These are phyloP conservation scores for Leishmania turanica DNA, from an alignment of 208 protist species.

Conservation along the genomic window DNA sequence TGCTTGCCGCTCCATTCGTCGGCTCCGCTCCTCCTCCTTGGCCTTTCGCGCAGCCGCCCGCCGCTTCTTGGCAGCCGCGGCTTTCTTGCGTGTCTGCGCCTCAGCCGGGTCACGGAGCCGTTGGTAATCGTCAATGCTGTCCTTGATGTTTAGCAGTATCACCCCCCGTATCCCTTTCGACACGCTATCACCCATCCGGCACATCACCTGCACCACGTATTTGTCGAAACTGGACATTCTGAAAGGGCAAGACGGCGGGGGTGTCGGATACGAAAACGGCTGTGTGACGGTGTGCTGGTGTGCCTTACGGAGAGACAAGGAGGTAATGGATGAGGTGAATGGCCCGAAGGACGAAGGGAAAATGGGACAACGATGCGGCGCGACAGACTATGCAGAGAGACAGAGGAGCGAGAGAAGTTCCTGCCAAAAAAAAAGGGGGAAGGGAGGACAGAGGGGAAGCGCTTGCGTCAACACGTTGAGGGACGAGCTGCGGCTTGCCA, in stretches of 20 bases:
- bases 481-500: not conserved
- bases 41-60: conserved; percentile 6
- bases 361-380: not conserved
- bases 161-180: conserved; percentile 36
- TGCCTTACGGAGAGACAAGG: not conserved
- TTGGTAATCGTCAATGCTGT: conserved; percentile 54
- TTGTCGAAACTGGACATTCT: conserved; percentile 83
- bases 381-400: not conserved
- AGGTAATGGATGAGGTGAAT: not conserved
- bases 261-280: not conserved
- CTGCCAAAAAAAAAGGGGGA: not conserved
- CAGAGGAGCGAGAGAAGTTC: not conserved
- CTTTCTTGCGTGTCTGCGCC: conserved; percentile 4
- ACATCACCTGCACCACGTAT: conserved; percentile 55
- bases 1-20: conserved; percentile 23
- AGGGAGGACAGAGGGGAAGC: not conserved
- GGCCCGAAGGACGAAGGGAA: not conserved
- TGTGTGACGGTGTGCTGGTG: not conserved
- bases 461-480: not conserved
- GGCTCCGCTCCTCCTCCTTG: conserved; percentile 16
- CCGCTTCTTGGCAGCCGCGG: conserved; percentile 15
- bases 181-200: conserved; percentile 26
- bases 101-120: conserved; percentile 31
- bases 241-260: no score
- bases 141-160: conserved; percentile 52